A percentile compares a stretch with the other conserved stretches of the same genome.
These are phyloP conservation scores for Xerocomus potaroensis DNA, from an alignment of 768 basidiomycete species.

Conservation along the genomic window DNA sequence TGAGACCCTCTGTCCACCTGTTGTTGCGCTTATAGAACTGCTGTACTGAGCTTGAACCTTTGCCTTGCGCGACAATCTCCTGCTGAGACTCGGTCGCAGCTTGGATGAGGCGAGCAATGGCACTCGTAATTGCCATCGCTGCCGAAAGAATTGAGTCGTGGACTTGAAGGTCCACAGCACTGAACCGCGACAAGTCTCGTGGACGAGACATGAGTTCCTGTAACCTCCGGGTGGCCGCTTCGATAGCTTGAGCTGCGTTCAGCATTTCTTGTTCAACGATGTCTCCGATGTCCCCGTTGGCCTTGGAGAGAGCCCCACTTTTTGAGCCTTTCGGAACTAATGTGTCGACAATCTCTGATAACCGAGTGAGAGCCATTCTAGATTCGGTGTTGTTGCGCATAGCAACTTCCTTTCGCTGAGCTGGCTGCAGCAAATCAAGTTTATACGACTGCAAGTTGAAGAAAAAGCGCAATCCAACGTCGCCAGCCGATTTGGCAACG, in stretches of 20 bases:
- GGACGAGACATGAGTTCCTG: conserved; percentile 91
- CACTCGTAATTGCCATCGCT: conserved; percentile 92
- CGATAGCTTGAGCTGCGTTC: conserved; percentile 89
- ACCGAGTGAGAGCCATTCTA: conserved; percentile 73
- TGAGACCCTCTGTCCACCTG: conserved; percentile 98
- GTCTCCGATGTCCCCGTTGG: conserved; percentile 92
- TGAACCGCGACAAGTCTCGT: conserved; percentile 81
- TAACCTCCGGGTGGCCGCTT: conserved; percentile 83
- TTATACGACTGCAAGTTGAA: conserved; percentile 95
- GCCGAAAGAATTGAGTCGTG: conserved; percentile 96
- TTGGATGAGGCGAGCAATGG: conserved; percentile 90
- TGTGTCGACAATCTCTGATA: conserved; percentile 83
- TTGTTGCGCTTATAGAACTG: conserved; percentile 99
- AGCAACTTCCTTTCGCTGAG: conserved; percentile 78
- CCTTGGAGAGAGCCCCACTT: conserved; percentile 59
- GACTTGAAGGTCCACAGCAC: conserved; percentile 89
- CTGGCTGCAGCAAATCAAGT: conserved; percentile 70
- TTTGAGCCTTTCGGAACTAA: conserved; percentile 83
- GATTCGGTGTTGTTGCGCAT: conserved; percentile 87
- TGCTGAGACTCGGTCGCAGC: conserved; percentile 98
- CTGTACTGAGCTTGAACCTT: conserved; percentile 85
- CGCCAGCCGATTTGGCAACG: conserved; percentile 82
- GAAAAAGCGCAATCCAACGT: conserved; percentile 88
- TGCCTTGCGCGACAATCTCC: conserved; percentile 95
- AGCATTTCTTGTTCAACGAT: conserved; percentile 97